phyloP scores from a whole-genome alignment of 2,329 filamentous ascomycete species.

The Zymoseptoria passerinii region DNA sequence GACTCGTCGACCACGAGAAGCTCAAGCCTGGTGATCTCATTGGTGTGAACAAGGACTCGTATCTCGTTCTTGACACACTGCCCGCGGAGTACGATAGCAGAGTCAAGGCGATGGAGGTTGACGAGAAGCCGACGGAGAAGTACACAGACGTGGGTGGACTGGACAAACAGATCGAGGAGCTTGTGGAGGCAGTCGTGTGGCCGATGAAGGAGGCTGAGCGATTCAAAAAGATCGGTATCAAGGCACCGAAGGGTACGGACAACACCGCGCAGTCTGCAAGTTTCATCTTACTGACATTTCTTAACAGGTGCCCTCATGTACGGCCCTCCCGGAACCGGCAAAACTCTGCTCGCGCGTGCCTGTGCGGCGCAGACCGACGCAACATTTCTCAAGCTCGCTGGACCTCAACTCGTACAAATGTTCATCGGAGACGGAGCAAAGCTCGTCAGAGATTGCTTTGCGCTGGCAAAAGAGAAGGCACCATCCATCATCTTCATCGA shows the following conservation, averaged over 20 bases:
- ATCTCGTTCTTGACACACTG: constrained; percentile 90
- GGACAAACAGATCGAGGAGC: constrained; percentile 98
- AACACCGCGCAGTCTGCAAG: not conserved
- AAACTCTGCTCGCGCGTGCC: constrained; percentile 85
- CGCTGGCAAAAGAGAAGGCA: constrained; percentile 95
- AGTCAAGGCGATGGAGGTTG: constrained; percentile 99
- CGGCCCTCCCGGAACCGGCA: constrained; percentile 81
- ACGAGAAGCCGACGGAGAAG: constrained; percentile 98
- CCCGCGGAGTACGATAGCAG: constrained; percentile 97
- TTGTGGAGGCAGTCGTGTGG: constrained; percentile 98
- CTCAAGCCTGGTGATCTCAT: constrained; percentile 95
- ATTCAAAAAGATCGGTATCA: constrained; percentile 99
- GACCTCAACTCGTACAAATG: constrained; percentile 97
- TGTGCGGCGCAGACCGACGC: constrained; percentile 97
- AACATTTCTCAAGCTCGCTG: constrained; percentile 96
- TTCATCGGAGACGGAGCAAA: constrained; percentile 99
- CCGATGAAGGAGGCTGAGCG: constrained; percentile 99
- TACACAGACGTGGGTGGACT: constrained; percentile 96
- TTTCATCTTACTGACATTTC: not conserved
- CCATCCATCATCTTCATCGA: constrained; percentile 99
- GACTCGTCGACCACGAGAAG: constrained; percentile 88
- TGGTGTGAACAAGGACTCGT: constrained; percentile 98
- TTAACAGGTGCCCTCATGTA: constrained; percentile 88
- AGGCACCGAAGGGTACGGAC: constrained; percentile 80
- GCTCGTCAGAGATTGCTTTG: constrained; percentile 94